Base-by-base conservation (phyloP, 768 basidiomycete genomes). In the Lentinula sp. region DNA sequence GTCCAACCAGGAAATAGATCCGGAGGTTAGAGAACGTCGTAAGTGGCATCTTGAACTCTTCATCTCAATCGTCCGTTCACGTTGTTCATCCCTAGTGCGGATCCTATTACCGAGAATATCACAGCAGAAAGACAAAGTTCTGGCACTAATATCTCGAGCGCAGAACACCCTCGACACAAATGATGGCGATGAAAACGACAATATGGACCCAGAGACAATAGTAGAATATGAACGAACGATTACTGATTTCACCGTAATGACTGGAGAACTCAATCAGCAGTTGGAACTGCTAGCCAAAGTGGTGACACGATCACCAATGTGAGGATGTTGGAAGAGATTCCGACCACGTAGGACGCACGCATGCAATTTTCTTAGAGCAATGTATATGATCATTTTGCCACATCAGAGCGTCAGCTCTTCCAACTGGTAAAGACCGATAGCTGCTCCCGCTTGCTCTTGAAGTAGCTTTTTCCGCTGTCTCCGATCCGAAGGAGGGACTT, bases 401-500 rank as follows among this genome's bases (percentile, higher is more conserved):
- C n/a, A 15, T 66, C 74, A 88, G 62, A 89, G 70, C 37, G 80
- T 73, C 64, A 93, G 75, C 66, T 90, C 87, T 65, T 92, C 90
- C 62, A 92, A 68, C 70, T 83, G 85, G 71, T 92, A 91, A 65
- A 84, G 65, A 21, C 88, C 87, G 59, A 90, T 76, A 37, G 76
- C 78, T 59, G 84, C 75, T 34, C 74, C 77, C 18, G 78, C 76
- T 61, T 78, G 81, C 64, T 84, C 82, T 39, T 78, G 79, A n/a
- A 75, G 77, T 63, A 76, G 71, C 70, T 81, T 85, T 67, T 74
- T 78, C 67, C 83, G 74, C 70, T 77, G 78, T 64, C 76, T 79
- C 83, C 80, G 81, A 67, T 85, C 84, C 8, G 63, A 68, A 21
- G 63, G 59, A 5, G 67, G 67, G 61, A 73, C 73, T 57, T 73